These are phyloP conservation scores for Barnettozyma vustinii DNA, from an alignment of 805 yeast genomes.

Conservation along the genomic window DNA sequence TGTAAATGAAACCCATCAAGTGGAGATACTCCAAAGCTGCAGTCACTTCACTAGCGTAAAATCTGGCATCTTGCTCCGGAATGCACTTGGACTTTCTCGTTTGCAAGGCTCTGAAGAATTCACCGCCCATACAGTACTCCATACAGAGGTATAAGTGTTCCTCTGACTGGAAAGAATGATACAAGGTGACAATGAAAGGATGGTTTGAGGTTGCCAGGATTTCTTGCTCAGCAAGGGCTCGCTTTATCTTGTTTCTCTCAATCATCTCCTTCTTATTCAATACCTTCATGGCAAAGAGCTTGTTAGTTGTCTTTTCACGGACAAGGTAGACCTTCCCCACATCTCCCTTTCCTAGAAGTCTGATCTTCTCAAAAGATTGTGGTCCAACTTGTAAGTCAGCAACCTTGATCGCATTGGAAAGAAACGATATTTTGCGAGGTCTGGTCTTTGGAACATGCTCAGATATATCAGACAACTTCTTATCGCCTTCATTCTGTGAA, in stretches of 20 bases:
- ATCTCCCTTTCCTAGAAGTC: conserved; percentile 93
- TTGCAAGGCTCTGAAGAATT: conserved; percentile 92
- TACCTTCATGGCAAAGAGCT: conserved; percentile 89
- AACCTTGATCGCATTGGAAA: conserved; percentile 64
- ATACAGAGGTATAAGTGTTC: conserved; percentile 89
- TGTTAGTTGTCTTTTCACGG: conserved; percentile 67
- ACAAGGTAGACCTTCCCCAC: conserved; percentile 96
- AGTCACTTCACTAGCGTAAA: conserved; percentile 94
- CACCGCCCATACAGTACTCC: conserved; percentile 99
- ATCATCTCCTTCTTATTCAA: conserved; percentile 90
- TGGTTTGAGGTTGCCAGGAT: conserved; percentile 92
- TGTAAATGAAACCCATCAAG: conserved; percentile 92
- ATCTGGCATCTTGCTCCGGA: conserved; percentile 81
- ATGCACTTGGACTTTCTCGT: conserved; percentile 84
- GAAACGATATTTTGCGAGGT: conserved; percentile 42
- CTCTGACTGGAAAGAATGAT: conserved; percentile 94
- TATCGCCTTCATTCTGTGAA: conserved; percentile 15
- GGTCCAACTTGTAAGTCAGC: conserved; percentile 80
- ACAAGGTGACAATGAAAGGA: conserved; percentile 93
- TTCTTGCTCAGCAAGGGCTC: conserved; percentile 95
- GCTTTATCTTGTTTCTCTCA: conserved; percentile 85
- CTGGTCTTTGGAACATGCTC: conserved; percentile 20
- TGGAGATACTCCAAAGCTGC: conserved; percentile 96
- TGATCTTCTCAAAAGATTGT: conserved; percentile 80
- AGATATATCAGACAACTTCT: conserved; percentile 14